These are phyloP conservation scores for Puccinia coronata DNA, from an alignment of 1,284 basidiomycete species.

Conservation along the genomic window DNA sequence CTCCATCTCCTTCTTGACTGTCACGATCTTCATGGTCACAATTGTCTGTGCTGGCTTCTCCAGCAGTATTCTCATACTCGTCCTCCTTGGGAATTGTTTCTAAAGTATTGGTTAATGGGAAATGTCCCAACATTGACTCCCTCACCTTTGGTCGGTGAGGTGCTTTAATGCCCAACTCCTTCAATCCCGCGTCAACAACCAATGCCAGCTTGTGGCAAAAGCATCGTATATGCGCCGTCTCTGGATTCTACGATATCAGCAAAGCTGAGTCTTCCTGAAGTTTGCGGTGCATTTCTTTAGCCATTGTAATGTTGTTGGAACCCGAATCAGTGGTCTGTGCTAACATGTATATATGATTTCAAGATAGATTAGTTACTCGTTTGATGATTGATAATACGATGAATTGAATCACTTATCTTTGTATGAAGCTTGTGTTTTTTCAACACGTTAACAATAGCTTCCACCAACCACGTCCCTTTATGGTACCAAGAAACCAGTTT, in stretches of 20 bases:
- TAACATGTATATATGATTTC: not conserved
- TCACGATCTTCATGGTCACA: not conserved
- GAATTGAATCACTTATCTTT: not conserved
- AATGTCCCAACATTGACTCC: not conserved
- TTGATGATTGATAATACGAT: not conserved
- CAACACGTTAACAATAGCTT: not conserved
- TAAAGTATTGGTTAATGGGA: not conserved
- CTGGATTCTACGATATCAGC: no score
- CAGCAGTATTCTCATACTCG: not conserved
- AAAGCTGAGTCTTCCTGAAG: no score
- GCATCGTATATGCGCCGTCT: not conserved
- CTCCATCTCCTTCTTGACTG: no score
- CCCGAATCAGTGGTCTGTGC: not conserved
- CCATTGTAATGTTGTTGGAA: not conserved
- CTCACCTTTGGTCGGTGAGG: not conserved
- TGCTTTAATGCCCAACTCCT: not conserved
- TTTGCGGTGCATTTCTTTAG: not conserved
- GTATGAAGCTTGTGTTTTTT: not conserved
- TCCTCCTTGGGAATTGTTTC: not conserved
- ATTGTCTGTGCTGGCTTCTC: not conserved
- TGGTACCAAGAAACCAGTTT: conserved; percentile 10
- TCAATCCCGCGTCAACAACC: not conserved
- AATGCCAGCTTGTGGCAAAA: not conserved
- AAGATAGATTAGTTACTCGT: not conserved
- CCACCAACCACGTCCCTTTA: not conserved